Percentiles rank a stretch among this genome's conserved stretches.
Evolutionary conservation across 169 alveolate genomes (phyloP).

Genomic region (Amoebophrya sp.): DNA sequence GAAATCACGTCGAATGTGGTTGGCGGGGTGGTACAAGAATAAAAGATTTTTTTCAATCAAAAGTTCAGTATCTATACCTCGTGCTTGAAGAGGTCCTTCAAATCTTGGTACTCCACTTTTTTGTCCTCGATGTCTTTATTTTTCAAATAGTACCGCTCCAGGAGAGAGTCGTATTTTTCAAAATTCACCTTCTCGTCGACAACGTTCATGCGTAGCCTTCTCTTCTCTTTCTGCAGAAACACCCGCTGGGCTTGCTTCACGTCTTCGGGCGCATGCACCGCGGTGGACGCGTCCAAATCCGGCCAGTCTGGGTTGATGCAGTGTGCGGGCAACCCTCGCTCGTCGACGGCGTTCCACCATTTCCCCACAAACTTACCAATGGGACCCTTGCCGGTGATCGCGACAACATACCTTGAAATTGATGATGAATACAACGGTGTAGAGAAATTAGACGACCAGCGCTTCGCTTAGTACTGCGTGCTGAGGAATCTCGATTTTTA

Average conservation of each 20-base stretch:
- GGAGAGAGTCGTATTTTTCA: background rate
- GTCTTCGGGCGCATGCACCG: conserved; percentile 2
- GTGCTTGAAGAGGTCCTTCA: background rate
- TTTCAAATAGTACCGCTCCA: background rate
- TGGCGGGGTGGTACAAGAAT: too few species aligned
- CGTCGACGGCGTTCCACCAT: conserved; percentile 32
- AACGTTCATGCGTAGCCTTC: conserved; percentile 23
- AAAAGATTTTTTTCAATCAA: too few species aligned
- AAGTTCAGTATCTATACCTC: background rate
- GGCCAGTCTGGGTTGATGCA: background rate
- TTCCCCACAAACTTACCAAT: background rate
- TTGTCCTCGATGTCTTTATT: background rate
- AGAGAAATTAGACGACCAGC: too few species aligned
- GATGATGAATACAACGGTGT: too few species aligned
- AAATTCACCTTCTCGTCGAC: conserved; percentile 23
- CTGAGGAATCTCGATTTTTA: too few species aligned
- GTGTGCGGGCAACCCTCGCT: background rate
- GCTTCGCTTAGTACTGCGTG: too few species aligned
- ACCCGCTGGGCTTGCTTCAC: background rate
- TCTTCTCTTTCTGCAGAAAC: conserved; percentile 25
- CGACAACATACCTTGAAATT: conserved; percentile 11
- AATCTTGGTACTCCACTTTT: background rate
- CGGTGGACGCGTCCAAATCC: background rate
- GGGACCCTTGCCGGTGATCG: conserved; percentile 29
- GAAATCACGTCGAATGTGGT: too few species aligned